A percentile compares a stretch with the other conserved stretches of the same genome.
phyloP scores from a whole-genome alignment of 495 filamentous ascomycete species.

The Xylaria acuta region DNA sequence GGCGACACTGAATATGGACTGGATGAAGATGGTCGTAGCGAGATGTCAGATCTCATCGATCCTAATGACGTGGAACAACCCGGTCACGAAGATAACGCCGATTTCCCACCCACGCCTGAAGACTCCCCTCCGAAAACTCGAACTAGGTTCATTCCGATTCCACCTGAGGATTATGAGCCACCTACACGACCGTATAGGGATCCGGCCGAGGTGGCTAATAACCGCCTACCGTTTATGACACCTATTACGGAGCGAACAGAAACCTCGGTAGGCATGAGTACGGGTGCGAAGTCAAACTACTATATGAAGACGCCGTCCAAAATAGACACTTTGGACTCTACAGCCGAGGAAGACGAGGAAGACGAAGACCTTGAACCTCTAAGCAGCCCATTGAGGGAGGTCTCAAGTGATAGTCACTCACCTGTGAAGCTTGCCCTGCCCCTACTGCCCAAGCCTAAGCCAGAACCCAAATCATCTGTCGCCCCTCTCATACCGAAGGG shows the following conservation, averaged over 20 bases:
- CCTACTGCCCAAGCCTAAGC: conserved; percentile 40
- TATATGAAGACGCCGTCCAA: conserved; percentile 76
- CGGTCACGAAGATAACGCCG: conserved; percentile 35
- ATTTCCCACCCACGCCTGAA: conserved; percentile 30
- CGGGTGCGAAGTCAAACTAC: conserved; percentile 52
- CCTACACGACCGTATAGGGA: conserved; percentile 78
- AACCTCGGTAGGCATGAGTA: conserved; percentile 73
- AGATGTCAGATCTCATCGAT: conserved; percentile 43
- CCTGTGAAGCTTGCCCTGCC: conserved; percentile 55
- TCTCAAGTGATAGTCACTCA: conserved; percentile 36
- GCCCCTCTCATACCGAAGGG: conserved; percentile 52
- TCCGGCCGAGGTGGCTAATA: conserved; percentile 76
- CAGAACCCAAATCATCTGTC: conserved; percentile 28
- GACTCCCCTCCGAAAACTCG: conserved; percentile 46
- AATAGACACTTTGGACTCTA: conserved; percentile 33
- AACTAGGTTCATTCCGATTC: conserved; percentile 65
- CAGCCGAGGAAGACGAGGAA: conserved; percentile 41
- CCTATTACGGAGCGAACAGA: conserved; percentile 96
- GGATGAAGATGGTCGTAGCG: conserved; percentile 33
- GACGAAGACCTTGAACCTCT: conserved; percentile 59
- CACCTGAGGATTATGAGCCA: conserved; percentile 83
- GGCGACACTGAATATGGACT: conserved; percentile 30
- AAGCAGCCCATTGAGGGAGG: conserved; percentile 74
- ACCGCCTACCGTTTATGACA: conserved; percentile 95
- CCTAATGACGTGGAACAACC: conserved; percentile 39